Evolutionary conservation across 75 land plant genomes (phyloP).

Genomic region (Isoetes taiwanensis): DNA sequence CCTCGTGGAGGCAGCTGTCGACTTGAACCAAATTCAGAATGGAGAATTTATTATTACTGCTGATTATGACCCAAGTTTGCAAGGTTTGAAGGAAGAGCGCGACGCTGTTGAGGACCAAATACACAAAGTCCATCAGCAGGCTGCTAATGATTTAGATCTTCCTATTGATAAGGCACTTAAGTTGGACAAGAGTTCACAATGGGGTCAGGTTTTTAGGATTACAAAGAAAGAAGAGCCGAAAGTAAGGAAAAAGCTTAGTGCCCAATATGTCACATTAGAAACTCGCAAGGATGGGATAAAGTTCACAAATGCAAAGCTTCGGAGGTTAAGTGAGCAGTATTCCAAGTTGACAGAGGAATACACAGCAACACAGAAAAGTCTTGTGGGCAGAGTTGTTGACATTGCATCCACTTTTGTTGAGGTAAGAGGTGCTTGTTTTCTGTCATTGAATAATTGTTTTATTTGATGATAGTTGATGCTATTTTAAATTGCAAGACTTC

Average conservation of each 20-base stretch:
- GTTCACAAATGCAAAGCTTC: constrained; percentile 85
- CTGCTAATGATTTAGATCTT: constrained; percentile 84
- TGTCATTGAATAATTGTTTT: not conserved
- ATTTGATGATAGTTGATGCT: too few relatives aligned
- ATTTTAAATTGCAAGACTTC: too few relatives aligned
- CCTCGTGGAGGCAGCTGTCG: constrained; percentile 77
- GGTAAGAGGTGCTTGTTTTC: constrained; percentile 27
- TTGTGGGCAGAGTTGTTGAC: constrained; percentile 67
- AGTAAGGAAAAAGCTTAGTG: constrained; percentile 61
- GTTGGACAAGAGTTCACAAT: constrained; percentile 77
- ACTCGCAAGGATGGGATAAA: constrained; percentile 93
- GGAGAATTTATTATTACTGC: constrained; percentile 96
- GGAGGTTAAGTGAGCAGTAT: constrained; percentile 65
- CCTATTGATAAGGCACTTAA: constrained; percentile 74
- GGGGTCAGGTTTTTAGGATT: constrained; percentile 91
- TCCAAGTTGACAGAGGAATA: constrained; percentile 60
- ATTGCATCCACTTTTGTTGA: constrained; percentile 74
- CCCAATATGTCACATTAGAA: constrained; percentile 69
- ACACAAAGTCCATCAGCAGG: constrained; percentile 46
- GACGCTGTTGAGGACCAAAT: constrained; percentile 62
- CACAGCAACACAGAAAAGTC: constrained; percentile 51
- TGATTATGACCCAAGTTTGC: constrained; percentile 48
- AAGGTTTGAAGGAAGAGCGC: constrained; percentile 46
- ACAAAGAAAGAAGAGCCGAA: constrained; percentile 97
- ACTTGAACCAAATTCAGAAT: constrained; percentile 83